Evolutionary conservation across 345 rosid species (phyloP).

Genomic region (Arabis alpina): DNA sequence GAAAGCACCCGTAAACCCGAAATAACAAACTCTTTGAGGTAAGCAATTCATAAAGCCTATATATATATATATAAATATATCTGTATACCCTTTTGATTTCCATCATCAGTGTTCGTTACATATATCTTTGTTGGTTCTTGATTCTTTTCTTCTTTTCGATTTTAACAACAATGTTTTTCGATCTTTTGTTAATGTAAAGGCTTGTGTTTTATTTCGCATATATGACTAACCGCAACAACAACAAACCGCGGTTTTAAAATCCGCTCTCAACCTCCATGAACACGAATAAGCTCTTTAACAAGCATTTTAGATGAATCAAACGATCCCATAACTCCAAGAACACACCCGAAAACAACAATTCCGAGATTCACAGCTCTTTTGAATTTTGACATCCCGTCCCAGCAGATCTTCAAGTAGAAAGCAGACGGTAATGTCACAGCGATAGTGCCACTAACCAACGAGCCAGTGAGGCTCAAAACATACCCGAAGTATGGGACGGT

Average conservation of each 20-base stretch:
- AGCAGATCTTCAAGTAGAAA: slow-evolving; percentile 66
- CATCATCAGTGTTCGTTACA: slow-evolving; percentile 35
- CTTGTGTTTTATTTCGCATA: slow-evolving; percentile 17
- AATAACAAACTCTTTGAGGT: slow-evolving; percentile 48
- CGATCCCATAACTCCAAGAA: slow-evolving; percentile 65
- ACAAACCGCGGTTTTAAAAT: background rate
- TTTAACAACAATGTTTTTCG: slow-evolving; percentile 25
- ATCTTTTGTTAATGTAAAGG: slow-evolving; percentile 32
- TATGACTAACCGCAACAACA: slow-evolving; percentile 22
- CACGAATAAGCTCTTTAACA: slow-evolving; percentile 4
- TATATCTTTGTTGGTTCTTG: slow-evolving; percentile 38
- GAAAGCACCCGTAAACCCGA: slow-evolving; percentile 71
- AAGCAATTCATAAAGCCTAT: slow-evolving; percentile 16
- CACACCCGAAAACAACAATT: slow-evolving; percentile 55
- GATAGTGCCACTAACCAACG: slow-evolving; percentile 62
- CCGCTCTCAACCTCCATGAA: slow-evolving; percentile 21
- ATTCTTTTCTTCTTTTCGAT: slow-evolving; percentile 39
- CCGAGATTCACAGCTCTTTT: slow-evolving; percentile 44
- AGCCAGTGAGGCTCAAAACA: slow-evolving; percentile 74
- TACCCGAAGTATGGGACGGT: slow-evolving; percentile 67
- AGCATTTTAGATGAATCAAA: slow-evolving; percentile 22
- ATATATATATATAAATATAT: slow-evolving; percentile 18
- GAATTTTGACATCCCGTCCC: slow-evolving; percentile 50
- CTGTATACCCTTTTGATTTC: slow-evolving; percentile 37
- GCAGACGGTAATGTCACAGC: slow-evolving; percentile 61